Evolutionary conservation across 2,329 filamentous ascomycete genomes (phyloP), one percentile per base, ranked within the genome.

Genomic region (Trichoderma guizhouense): DNA sequence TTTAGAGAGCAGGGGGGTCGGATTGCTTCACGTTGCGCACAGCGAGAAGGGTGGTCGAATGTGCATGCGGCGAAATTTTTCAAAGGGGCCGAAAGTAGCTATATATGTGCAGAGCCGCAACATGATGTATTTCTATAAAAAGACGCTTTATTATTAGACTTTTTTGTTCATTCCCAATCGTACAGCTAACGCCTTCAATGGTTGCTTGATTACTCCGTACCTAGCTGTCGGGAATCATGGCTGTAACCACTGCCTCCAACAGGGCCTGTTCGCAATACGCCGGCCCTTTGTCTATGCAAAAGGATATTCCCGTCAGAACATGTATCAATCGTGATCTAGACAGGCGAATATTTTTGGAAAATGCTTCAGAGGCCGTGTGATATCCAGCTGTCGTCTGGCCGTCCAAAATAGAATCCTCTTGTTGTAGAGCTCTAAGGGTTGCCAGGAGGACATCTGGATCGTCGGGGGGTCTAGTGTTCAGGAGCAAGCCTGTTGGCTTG

Each of bases 281-380:
- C 21, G 66, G 66, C n/a, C 66, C 66, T 14, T 69, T 69, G 36
- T 69, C 66, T 18, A 69, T 69, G 28, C 66, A 69, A 26, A 69
- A 69, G 28, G 55, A 69, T 18, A 69, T 61, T 14, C 55, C 57
- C 18, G 28, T 69, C 28, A 69, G 34, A 32, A 69, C 53, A n/a
- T 69, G 66, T 5, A 69, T 61, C 15, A 69, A 14, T 7, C 66
- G 66, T 5, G 66, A 34, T 39, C 66, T 34, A n/a, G 66, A 69
- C 8, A 69, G 28, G 21, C 66, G 66, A 11, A 69, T 69, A 1
- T 39, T 51, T 14, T 51, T 61, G 2, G n/a, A 18, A 2, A n/a
- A 21, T 28, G 4, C 11, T 24, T 12, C 36, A 7, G 34, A 60
- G n/a, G 8, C 28, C 7, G 14, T 9, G 7, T 43, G 32, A 3